Evolutionary conservation across 805 yeast genomes (phyloP), one percentile per base, ranked within the genome.

Genomic region (Pachysolen tannophilus): DNA sequence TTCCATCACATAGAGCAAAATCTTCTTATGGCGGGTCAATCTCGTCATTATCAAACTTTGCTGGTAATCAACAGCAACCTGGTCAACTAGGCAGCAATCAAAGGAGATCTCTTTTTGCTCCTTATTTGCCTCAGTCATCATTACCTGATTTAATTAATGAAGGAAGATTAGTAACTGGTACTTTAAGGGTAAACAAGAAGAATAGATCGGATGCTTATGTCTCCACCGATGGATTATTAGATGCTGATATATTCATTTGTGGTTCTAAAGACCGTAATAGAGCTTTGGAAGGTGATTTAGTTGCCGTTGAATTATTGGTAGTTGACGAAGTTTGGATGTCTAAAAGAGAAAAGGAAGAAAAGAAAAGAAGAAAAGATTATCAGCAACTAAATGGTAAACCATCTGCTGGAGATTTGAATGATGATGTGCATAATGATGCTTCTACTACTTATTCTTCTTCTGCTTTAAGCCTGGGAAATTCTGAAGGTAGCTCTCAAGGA

Each of bases 261-360:
- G 98, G 98, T 8, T 88, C 97, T 8, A 92, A 92, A 56, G 98
- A 92, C 60, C 82, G 98, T 56, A 92, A 92, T 59, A 78, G 98
- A 55, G 97, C 98, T 2, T 65, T 92, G 36, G 98, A 92, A 59
- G 96, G 97, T 38, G 98, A 92, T 56, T 63, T 86, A 34, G 98
- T 92, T 26, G 98, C 98, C 0, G 88, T 92, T 16, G 98, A 92
- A 57, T 69, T 92, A 43, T 71, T 92, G 38, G 84, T 83, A 16
- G 98, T 92, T 26, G 97, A 92, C 57, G 98, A 92, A 53, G 98
- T 92, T 21, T 92, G 98, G 98, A 86, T 77, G 21, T 81, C 95
- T 17, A 92, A 90, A 57, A 80, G 86, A 52, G 98, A 92, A 58
- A 92, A 92, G 54, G 98, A 92, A 55, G 97, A 92, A 49, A 92